Conservation (phyloP, 257 asterid genomes). For the Solanum peruvianum region DNA sequence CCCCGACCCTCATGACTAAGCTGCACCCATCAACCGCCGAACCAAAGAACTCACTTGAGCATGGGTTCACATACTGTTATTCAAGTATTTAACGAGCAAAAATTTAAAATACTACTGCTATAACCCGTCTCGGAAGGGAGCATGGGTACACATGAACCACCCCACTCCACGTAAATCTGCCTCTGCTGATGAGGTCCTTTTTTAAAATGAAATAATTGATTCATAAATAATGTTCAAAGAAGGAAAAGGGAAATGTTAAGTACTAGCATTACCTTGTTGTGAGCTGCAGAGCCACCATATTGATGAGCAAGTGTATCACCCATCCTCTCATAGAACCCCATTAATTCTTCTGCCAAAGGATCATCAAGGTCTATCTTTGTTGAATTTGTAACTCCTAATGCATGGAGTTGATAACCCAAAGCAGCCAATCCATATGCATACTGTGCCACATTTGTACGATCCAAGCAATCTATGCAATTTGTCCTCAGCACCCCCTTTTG, state of each 20-base stretch:
- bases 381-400: slow-evolving; percentile 54
- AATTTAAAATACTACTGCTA: not conserved
- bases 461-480: slow-evolving; percentile 97
- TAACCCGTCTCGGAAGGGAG: not conserved
- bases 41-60: not conserved
- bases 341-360: slow-evolving; percentile 90
- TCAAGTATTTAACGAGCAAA: not conserved
- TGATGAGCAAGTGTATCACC: slow-evolving; percentile 99
- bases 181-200: not conserved
- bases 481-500: slow-evolving; percentile 95
- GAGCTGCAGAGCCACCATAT: slow-evolving; percentile 99
- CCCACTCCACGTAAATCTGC: not conserved
- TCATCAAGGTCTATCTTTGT: slow-evolving; percentile 78
- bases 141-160: not conserved
- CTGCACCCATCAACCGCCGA: not conserved
- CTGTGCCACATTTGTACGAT: slow-evolving; percentile 97
- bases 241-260: not conserved
- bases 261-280: slow-evolving; percentile 63
- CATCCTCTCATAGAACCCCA: slow-evolving; percentile 92
- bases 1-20: not conserved
- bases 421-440: slow-evolving; percentile 96
- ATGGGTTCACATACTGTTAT: not conserved
- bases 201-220: not conserved
- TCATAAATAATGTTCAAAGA: not conserved
- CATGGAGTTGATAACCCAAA: slow-evolving; percentile 75